A percentile compares a stretch with the other conserved stretches of the same genome.
phyloP scores from a whole-genome alignment of 2,329 filamentous ascomycete genomes.

The Penicillium sclerotigenum region DNA sequence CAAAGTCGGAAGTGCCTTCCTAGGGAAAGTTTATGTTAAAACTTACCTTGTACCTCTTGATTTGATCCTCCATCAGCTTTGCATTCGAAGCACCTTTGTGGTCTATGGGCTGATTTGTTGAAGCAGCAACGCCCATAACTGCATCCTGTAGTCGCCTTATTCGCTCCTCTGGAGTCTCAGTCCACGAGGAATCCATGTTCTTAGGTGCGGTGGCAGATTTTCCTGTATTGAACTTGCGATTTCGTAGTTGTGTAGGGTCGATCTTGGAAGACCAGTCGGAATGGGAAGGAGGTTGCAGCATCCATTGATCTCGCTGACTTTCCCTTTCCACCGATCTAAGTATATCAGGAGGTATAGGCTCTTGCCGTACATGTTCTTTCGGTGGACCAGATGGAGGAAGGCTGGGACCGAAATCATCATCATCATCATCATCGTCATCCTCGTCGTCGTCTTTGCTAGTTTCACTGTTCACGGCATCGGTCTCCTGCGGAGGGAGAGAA shows the following conservation, averaged over 20 bases:
- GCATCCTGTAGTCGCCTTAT: slow-evolving; percentile 75
- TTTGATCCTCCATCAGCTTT: slow-evolving; percentile 40
- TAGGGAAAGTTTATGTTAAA: neutral
- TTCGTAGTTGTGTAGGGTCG: slow-evolving; percentile 80
- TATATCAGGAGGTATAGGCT: neutral
- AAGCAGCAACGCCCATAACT: slow-evolving; percentile 66
- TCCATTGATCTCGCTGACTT: slow-evolving; percentile 75
- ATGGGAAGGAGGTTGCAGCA: slow-evolving; percentile 66
- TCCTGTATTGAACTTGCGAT: slow-evolving; percentile 76
- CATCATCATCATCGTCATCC: slow-evolving; percentile 32
- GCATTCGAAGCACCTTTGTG: neutral
- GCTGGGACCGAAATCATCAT: slow-evolving; percentile 45
- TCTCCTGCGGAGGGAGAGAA: slow-evolving; percentile 50
- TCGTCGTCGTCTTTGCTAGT: slow-evolving; percentile 7
- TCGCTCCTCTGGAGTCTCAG: slow-evolving; percentile 87
- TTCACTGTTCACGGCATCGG: slow-evolving; percentile 19
- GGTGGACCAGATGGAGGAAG: slow-evolving; percentile 26
- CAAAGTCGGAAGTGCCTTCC: neutral
- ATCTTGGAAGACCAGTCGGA: slow-evolving; percentile 57
- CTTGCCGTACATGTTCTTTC: neutral
- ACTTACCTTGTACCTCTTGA: slow-evolving; percentile 59
- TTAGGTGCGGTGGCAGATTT: slow-evolving; percentile 51
- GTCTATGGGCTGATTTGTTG: slow-evolving; percentile 12
- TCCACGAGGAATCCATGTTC: slow-evolving; percentile 66
- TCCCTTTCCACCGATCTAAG: slow-evolving; percentile 32